A percentile compares a stretch with the other conserved stretches of the same genome.
phyloP scores from a whole-genome alignment of 805 yeast species.

The Lipomyces chichibuensis region DNA sequence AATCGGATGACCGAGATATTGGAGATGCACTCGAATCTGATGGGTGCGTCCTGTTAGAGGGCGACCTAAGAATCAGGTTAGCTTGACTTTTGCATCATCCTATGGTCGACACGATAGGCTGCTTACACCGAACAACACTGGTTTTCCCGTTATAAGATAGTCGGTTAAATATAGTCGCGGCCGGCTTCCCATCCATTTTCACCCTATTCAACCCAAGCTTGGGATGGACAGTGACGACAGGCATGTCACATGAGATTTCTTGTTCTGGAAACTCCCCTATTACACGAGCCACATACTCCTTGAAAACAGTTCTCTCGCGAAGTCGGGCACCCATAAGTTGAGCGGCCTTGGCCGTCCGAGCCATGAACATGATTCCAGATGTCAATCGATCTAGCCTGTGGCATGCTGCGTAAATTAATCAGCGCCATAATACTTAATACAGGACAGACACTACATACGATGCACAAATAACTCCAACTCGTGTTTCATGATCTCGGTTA shows the following conservation, averaged over 20 bases:
- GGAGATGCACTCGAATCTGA: conserved; percentile 92
- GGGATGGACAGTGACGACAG: conserved; percentile 72
- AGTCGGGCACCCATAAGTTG: conserved; percentile 70
- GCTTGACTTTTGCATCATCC: neutral
- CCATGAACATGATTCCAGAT: conserved; percentile 90
- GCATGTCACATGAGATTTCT: conserved; percentile 62
- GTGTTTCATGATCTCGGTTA: conserved; percentile 74
- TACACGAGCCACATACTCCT: conserved; percentile 86
- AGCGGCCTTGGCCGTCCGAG: conserved; percentile 78
- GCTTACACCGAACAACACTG: conserved; percentile 65
- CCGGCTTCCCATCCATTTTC: conserved; percentile 53
- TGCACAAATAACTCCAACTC: conserved; percentile 71
- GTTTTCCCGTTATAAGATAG: conserved; percentile 64
- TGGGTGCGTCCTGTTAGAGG: conserved; percentile 95
- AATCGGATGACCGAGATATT: conserved; percentile 85
- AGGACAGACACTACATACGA: conserved; percentile 40
- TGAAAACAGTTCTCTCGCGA: conserved; percentile 70
- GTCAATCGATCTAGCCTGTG: conserved; percentile 89
- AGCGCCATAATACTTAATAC: neutral
- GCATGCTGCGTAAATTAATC: conserved; percentile 51
- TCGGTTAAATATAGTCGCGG: conserved; percentile 70
- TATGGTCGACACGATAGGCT: neutral
- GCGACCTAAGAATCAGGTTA: conserved; percentile 47
- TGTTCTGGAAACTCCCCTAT: conserved; percentile 78
- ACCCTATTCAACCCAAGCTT: conserved; percentile 57